phyloP scores from a whole-genome alignment of 306 rosid genomes.

The Vicia faba region DNA sequence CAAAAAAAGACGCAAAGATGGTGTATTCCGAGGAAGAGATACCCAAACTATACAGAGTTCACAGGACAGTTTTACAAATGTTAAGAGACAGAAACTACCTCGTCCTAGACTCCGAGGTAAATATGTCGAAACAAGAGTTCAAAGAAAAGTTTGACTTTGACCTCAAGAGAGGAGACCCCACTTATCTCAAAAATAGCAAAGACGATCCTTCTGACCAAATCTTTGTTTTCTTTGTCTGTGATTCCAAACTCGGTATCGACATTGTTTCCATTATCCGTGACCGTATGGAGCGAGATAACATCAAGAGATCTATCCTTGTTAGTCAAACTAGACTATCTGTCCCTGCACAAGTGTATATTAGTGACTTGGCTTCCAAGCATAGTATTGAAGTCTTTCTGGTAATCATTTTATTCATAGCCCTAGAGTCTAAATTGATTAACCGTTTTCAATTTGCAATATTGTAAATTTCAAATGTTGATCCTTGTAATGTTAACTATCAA shows the following conservation, averaged over 20 bases:
- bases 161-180: not conserved
- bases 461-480: not conserved
- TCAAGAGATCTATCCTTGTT: not conserved
- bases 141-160: not conserved
- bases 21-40: not conserved
- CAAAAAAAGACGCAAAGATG: not conserved
- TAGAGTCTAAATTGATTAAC: not conserved
- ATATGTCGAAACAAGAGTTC: not conserved
- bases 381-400: slow-evolving; percentile 65
- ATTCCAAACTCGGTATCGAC: not conserved
- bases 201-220: not conserved
- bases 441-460: not conserved
- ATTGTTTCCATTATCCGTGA: not conserved
- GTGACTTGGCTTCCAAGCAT: slow-evolving; percentile 48
- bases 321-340: not conserved
- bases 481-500: slow-evolving; percentile 1
- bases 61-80: not conserved
- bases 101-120: not conserved
- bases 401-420: not conserved
- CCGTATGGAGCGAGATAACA: not conserved
- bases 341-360: not conserved
- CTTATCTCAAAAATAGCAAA: not conserved
- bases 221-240: not conserved
- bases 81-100: slow-evolving; percentile 7
- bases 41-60: not conserved